These are phyloP conservation scores for Piper longum DNA, from an alignment of 164 flowering plant genomes.

Conservation along the genomic window DNA sequence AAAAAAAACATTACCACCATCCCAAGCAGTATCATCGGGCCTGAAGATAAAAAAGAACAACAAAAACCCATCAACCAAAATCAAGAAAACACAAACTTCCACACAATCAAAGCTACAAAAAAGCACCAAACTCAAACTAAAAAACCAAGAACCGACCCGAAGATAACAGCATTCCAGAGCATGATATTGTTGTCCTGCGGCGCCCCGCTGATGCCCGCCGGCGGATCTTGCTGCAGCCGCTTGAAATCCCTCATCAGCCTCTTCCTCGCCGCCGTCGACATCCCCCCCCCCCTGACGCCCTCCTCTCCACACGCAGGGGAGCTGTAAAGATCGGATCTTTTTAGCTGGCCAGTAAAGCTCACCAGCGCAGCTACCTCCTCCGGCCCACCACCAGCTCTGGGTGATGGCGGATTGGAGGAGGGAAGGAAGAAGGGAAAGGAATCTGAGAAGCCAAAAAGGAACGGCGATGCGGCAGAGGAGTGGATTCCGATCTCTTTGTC, in stretches of 20 bases:
- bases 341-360: too few species aligned
- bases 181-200: constrained; percentile 68
- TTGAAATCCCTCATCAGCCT: constrained; percentile 74
- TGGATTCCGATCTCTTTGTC: too few species aligned
- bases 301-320: too few species aligned
- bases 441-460: too few species aligned
- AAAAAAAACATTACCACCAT: constrained; percentile 61
- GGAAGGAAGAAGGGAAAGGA: too few species aligned
- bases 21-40: constrained; percentile 97
- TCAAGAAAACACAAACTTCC: background rate
- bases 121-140: background rate
- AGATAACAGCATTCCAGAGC: constrained; percentile 80
- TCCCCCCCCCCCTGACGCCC: constrained; percentile 4
- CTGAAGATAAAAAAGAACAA: constrained; percentile 44
- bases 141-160: constrained; percentile 32
- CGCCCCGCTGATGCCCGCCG: constrained; percentile 67
- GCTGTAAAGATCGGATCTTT: too few species aligned
- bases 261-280: constrained; percentile 72
- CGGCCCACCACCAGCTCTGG: too few species aligned
- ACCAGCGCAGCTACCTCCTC: too few species aligned
- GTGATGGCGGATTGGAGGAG: too few species aligned
- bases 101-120: background rate
- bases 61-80: background rate
- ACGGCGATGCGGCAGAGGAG: too few species aligned
- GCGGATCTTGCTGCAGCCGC: constrained; percentile 74